phyloP scores from a whole-genome alignment of 306 rosid genomes.

The Begonia peltatifolia region DNA sequence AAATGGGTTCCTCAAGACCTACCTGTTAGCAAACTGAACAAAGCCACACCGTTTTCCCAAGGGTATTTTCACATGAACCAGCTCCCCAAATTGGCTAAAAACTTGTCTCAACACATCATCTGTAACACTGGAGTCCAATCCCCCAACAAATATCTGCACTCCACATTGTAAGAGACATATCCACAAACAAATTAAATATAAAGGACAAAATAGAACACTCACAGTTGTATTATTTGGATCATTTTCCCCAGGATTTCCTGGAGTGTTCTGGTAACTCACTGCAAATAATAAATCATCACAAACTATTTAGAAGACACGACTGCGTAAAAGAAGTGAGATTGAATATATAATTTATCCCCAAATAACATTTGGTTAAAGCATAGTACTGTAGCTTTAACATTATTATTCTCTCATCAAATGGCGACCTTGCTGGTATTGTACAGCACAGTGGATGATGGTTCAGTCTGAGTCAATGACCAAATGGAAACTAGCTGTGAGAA shows the following conservation, averaged over 20 bases:
- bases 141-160: conserved; percentile 42
- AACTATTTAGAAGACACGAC: no score
- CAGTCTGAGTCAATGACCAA: no score
- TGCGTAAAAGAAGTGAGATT: no score
- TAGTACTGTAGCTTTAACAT: no score
- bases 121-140: conserved; percentile 33
- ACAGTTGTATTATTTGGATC: conserved; percentile 65
- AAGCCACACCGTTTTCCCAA: conserved; percentile 61
- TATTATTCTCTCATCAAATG: no score
- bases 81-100: conserved; percentile 45
- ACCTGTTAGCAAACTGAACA: conserved; percentile 59
- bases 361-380: no score
- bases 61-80: conserved; percentile 49
- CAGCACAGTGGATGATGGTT: no score
- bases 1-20: background rate
- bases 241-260: conserved; percentile 44
- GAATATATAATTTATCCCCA: no score
- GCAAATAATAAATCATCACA: conserved; percentile 5
- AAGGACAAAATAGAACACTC: conserved; percentile 19
- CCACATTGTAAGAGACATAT: conserved; percentile 9
- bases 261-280: conserved; percentile 40
- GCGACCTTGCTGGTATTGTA: no score
- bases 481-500: no score
- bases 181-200: conserved; percentile 6
- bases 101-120: conserved; percentile 37